Conservation (phyloP, 768 basidiomycete genomes). For the Pulveroboletus sp. region DNA sequence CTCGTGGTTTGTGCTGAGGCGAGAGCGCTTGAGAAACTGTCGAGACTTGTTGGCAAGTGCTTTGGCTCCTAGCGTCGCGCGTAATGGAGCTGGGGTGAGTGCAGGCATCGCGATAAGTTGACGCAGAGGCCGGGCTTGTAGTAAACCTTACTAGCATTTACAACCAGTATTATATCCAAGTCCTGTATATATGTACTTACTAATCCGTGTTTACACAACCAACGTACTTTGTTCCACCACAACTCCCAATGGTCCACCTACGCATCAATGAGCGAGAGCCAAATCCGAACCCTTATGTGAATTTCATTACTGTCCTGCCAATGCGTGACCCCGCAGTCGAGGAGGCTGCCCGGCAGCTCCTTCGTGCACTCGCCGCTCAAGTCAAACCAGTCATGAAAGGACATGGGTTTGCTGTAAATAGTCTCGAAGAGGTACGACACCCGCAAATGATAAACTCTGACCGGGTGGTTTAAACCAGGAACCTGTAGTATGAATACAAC, state of each 20-base stretch:
- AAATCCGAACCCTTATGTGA: conserved; percentile 75
- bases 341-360: conserved; percentile 66
- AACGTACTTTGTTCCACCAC: not conserved
- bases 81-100: conserved; percentile 18
- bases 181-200: not conserved
- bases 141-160: no score
- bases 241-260: conserved; percentile 56
- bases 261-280: conserved; percentile 65
- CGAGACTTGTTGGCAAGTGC: conserved; percentile 58
- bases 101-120: conserved; percentile 22
- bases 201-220: not conserved
- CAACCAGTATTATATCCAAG: not conserved
- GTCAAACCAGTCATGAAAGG: conserved; percentile 81
- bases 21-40: conserved; percentile 60
- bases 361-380: conserved; percentile 80
- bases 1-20: conserved; percentile 78
- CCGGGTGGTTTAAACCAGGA: not conserved
- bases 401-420: conserved; percentile 74
- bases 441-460: not conserved
- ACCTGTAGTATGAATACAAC: conserved; percentile 75
- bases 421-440: conserved; percentile 69
- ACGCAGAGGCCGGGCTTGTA: no score
- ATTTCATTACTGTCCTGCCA: conserved; percentile 68
- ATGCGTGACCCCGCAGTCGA: conserved; percentile 39
- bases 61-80: conserved; percentile 28